Percentiles rank a stretch among this genome's conserved stretches.
These are phyloP conservation scores for Tuber microsphaerosporum DNA, from an alignment of 495 filamentous ascomycete genomes.

Conservation along the genomic window DNA sequence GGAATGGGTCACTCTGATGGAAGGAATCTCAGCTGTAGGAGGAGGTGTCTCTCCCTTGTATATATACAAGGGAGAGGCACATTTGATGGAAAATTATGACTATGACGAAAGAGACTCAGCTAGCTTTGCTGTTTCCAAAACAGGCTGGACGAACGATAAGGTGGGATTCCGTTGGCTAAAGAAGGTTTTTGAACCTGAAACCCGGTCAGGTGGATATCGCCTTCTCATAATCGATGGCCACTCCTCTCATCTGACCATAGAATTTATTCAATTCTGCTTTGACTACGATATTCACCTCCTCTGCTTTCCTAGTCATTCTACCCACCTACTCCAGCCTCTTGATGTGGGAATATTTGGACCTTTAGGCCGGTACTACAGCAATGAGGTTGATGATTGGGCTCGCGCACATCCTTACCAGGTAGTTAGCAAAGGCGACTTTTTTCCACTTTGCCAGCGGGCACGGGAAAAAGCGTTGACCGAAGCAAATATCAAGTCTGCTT, in stretches of 20 bases:
- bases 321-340: constrained; percentile 7
- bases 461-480: not conserved
- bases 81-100: too few species aligned
- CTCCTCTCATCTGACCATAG: constrained; percentile 2
- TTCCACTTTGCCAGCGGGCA: constrained; percentile 8
- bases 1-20: constrained; percentile 18
- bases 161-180: constrained; percentile 8
- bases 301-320: constrained; percentile 16
- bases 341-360: not conserved
- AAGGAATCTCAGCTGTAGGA: not conserved
- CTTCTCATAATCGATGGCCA: constrained; percentile 19
- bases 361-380: constrained; percentile 12
- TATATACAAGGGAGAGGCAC: too few species aligned
- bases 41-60: too few species aligned
- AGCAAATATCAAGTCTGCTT: constrained; percentile 18
- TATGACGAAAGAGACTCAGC: too few species aligned
- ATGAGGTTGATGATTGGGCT: constrained; percentile 9
- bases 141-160: constrained; percentile 10
- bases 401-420: not conserved
- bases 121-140: too few species aligned
- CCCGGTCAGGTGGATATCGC: not conserved
- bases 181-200: constrained; percentile 9
- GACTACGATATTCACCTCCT: constrained; percentile 11
- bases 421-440: constrained; percentile 12
- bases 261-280: constrained; percentile 21